These are phyloP conservation scores for Sugiyamaella novakii DNA, from an alignment of 1,139 yeast species.

Conservation along the genomic window DNA sequence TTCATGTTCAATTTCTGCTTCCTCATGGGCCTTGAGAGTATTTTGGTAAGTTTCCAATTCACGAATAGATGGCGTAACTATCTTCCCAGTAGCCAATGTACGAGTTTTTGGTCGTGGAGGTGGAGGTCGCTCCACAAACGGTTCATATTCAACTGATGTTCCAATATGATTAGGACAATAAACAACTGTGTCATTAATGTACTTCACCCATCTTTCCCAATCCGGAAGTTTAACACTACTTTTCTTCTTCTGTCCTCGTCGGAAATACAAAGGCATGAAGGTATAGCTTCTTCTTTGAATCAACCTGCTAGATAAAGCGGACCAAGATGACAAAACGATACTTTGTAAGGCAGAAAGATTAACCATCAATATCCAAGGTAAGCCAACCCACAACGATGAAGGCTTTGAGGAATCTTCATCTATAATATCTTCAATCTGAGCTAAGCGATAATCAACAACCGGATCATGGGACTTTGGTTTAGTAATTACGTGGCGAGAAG, in stretches of 20 bases:
- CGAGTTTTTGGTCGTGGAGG: slow-evolving; percentile 27
- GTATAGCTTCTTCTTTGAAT: neutral
- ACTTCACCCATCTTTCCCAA: slow-evolving; percentile 8
- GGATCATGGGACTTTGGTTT: slow-evolving; percentile 3
- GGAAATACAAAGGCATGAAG: neutral
- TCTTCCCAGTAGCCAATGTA: slow-evolving; percentile 25
- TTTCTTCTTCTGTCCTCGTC: neutral
- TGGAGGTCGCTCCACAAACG: slow-evolving; percentile 26
- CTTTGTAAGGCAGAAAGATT: slow-evolving; percentile 16
- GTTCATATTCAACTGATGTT: slow-evolving; percentile 27
- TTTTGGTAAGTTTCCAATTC: too few species aligned
- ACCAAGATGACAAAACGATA: slow-evolving; percentile 4
- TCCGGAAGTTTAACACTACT: neutral
- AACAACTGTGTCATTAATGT: slow-evolving; percentile 1
- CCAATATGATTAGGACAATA: slow-evolving; percentile 29
- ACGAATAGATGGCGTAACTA: slow-evolving; percentile 22
- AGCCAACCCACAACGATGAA: slow-evolving; percentile 1
- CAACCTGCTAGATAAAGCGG: neutral
- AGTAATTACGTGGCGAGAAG: neutral
- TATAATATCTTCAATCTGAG: neutral
- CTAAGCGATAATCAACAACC: neutral
- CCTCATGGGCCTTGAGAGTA: too few species aligned
- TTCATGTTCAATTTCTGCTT: slow-evolving; percentile 21
- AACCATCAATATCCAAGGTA: slow-evolving; percentile 10
- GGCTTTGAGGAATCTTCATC: neutral